Evolutionary conservation across 1,284 basidiomycete species (phyloP).

Genomic region (Moniliophthora roreri): DNA sequence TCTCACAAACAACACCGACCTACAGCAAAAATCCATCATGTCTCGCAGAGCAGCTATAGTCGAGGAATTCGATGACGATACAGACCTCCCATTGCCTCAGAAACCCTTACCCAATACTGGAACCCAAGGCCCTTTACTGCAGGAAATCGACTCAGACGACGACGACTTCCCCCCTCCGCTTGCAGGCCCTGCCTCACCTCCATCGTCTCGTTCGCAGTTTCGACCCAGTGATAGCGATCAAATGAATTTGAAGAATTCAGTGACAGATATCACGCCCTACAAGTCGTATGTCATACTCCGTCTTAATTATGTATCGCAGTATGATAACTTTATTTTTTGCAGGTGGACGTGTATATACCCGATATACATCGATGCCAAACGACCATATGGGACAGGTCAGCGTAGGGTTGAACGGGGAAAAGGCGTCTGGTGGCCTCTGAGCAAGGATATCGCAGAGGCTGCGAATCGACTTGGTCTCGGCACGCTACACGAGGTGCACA

Average conservation of each 20-base stretch:
- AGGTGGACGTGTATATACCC: constrained; percentile 97
- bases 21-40: constrained; percentile 41
- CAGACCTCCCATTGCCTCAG: constrained; percentile 73
- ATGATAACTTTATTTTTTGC: constrained; percentile 13
- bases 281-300: constrained; percentile 55
- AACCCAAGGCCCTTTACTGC: constrained; percentile 69
- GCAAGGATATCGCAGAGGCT: constrained; percentile 88
- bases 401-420: constrained; percentile 80
- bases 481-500: constrained; percentile 85
- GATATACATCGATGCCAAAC: constrained; percentile 95
- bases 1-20: neutral
- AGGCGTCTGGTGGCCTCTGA: constrained; percentile 92
- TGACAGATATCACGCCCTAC: constrained; percentile 75
- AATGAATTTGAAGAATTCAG: constrained; percentile 29
- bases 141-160: constrained; percentile 62
- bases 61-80: constrained; percentile 87
- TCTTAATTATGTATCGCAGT: constrained; percentile 9
- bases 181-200: constrained; percentile 55
- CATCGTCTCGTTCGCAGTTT: constrained; percentile 35
- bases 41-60: constrained; percentile 63
- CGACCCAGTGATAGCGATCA: constrained; percentile 22
- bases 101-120: constrained; percentile 69
- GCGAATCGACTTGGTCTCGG: constrained; percentile 75
- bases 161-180: constrained; percentile 33
- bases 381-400: constrained; percentile 79